Percentiles rank a stretch among this genome's conserved stretches.
phyloP scores from a whole-genome alignment of 805 yeast species.

The Lipomyces yamanashiensis region DNA sequence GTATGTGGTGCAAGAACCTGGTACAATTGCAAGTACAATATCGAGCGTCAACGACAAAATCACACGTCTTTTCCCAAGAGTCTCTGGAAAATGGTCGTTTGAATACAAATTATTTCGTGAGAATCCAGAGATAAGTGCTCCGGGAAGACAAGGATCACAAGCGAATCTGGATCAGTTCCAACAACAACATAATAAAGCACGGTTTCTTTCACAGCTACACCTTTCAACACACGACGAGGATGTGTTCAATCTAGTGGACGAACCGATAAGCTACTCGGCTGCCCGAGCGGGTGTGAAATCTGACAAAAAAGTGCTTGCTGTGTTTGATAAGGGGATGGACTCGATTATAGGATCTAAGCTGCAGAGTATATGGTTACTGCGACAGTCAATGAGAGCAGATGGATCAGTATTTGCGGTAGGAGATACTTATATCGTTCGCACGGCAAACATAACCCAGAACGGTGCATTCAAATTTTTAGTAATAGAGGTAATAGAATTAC shows the following conservation, averaged over 20 bases:
- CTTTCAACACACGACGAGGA: conserved; percentile 42
- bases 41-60: conserved; percentile 72
- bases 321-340: conserved; percentile 63
- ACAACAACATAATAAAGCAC: conserved; percentile 13
- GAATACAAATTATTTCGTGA: conserved; percentile 70
- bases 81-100: conserved; percentile 69
- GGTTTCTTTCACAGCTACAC: conserved; percentile 43
- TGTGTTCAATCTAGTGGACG: conserved; percentile 43
- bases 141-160: conserved; percentile 8
- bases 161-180: conserved; percentile 9
- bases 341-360: conserved; percentile 59
- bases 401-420: conserved; percentile 66
- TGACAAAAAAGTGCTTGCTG: conserved; percentile 41
- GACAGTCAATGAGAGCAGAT: conserved; percentile 75
- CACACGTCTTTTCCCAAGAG: conserved; percentile 66
- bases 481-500: conserved; percentile 18
- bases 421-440: conserved; percentile 55
- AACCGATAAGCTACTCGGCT: conserved; percentile 38
- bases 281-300: conserved; percentile 1
- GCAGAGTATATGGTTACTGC: conserved; percentile 69
- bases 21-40: conserved; percentile 50
- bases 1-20: conserved; percentile 22
- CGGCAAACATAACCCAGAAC: conserved; percentile 74
- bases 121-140: conserved; percentile 51
- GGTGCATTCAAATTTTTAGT: conserved; percentile 60